These are phyloP conservation scores for Neoarthrinium moseri DNA, from an alignment of 2,329 filamentous ascomycete genomes.

Conservation along the genomic window DNA sequence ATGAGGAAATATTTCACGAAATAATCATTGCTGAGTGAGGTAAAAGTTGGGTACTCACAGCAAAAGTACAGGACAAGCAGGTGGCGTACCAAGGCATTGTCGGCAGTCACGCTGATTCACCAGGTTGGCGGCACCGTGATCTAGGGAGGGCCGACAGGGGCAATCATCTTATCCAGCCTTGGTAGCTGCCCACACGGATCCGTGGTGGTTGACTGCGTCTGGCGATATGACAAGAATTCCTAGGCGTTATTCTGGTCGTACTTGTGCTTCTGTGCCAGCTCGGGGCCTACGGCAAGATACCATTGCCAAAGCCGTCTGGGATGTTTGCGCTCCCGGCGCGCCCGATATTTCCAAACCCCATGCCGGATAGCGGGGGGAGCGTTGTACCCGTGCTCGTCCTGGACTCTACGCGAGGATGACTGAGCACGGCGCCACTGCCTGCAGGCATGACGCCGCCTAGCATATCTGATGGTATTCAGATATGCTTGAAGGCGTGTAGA, in stretches of 20 bases:
- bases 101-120: constrained; percentile 63
- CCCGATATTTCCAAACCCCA: too few species aligned
- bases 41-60: constrained; percentile 75
- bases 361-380: constrained; percentile 19
- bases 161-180: constrained; percentile 47
- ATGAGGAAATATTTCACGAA: constrained; percentile 64
- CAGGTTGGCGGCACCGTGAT: constrained; percentile 39
- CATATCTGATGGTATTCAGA: constrained; percentile 50
- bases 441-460: too few species aligned
- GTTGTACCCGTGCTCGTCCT: constrained; percentile 22
- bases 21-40: constrained; percentile 68
- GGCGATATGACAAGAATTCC: constrained; percentile 46
- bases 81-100: constrained; percentile 59
- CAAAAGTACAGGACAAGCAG: constrained; percentile 69
- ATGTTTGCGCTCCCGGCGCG: constrained; percentile 9
- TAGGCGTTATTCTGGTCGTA: constrained; percentile 45
- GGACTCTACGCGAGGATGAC: too few species aligned
- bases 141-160: constrained; percentile 42
- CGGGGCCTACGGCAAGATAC: constrained; percentile 32
- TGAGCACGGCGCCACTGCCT: too few species aligned
- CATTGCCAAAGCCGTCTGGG: constrained; percentile 20
- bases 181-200: constrained; percentile 44
- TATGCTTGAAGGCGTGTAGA: too few species aligned
- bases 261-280: constrained; percentile 32
- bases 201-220: constrained; percentile 43